These are phyloP conservation scores for Secale cereale DNA, from an alignment of 176 grass and related monocot species.

Conservation along the genomic window DNA sequence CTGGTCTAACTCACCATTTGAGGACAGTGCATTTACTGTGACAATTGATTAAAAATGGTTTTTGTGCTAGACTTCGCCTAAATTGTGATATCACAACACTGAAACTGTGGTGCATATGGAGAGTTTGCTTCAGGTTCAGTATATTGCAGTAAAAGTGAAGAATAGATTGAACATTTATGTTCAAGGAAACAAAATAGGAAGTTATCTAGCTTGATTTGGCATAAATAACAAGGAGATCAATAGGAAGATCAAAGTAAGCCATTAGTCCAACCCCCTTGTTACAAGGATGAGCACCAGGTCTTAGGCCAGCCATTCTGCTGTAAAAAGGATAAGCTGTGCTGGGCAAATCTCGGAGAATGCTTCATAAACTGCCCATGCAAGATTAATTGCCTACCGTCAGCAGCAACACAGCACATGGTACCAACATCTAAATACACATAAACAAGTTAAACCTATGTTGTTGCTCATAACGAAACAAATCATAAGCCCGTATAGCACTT, in stretches of 20 bases:
- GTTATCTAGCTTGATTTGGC: not conserved
- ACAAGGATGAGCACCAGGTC: not conserved
- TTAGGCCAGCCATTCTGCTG: not conserved
- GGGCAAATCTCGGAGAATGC: not conserved
- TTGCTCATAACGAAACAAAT: not conserved
- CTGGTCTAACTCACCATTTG: too few relatives aligned
- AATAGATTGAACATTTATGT: too few relatives aligned
- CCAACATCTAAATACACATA: too few relatives aligned
- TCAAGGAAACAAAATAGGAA: too few relatives aligned
- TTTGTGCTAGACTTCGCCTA: too few relatives aligned
- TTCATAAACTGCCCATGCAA: not conserved
- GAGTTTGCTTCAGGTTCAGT: too few relatives aligned
- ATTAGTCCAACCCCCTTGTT: not conserved
- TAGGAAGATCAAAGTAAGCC: not conserved
- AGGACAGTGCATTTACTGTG: too few relatives aligned
- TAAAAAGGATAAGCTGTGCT: not conserved
- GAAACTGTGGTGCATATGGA: too few relatives aligned
- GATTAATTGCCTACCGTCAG: not conserved
- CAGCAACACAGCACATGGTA: too few relatives aligned
- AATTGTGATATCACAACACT: too few relatives aligned
- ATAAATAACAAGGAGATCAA: not conserved
- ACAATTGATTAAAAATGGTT: too few relatives aligned
- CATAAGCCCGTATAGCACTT: not conserved
- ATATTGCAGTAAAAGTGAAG: too few relatives aligned
- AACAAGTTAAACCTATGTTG: not conserved